Conservation (phyloP, 768 basidiomycete genomes). For the Clavulina sp. region DNA sequence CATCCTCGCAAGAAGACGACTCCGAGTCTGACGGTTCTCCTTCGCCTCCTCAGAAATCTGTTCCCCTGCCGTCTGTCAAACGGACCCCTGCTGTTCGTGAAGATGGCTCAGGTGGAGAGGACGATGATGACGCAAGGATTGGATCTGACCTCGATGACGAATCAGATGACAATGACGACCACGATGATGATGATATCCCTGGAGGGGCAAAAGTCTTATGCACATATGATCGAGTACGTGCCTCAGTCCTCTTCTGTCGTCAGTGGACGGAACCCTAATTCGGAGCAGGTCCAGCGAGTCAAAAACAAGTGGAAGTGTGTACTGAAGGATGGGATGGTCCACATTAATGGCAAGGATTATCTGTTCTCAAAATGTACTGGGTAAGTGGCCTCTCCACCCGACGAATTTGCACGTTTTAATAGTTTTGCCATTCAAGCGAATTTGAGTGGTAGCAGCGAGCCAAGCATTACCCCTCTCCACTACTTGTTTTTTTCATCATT, state of each 20-base stretch:
- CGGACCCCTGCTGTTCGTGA: no score
- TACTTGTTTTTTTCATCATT: no score
- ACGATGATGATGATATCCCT: slow-evolving; percentile 51
- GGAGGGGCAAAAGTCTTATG: slow-evolving; percentile 81
- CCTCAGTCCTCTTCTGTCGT: slow-evolving; percentile 1
- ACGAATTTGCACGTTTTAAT: neutral
- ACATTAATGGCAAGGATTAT: slow-evolving; percentile 93
- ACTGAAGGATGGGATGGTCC: slow-evolving; percentile 94
- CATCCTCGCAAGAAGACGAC: slow-evolving; percentile 10
- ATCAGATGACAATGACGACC: slow-evolving; percentile 66
- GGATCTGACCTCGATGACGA: slow-evolving; percentile 87
- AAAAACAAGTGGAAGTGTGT: slow-evolving; percentile 99
- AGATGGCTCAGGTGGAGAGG: slow-evolving; percentile 14
- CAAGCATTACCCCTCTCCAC: no score
- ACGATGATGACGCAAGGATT: slow-evolving; percentile 46
- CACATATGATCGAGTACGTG: slow-evolving; percentile 51
- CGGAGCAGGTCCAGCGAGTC: slow-evolving; percentile 96
- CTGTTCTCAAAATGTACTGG: slow-evolving; percentile 93
- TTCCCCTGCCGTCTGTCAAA: slow-evolving; percentile 46
- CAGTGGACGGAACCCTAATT: neutral
- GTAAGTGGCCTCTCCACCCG: slow-evolving; percentile 29
- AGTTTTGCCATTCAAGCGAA: slow-evolving; percentile 10
- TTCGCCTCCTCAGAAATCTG: slow-evolving; percentile 43
- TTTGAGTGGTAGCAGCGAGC: slow-evolving; percentile 14
- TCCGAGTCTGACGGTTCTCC: slow-evolving; percentile 30